Evolutionary conservation across 371 early-diverging fungal species (phyloP).

Genomic region (Globomyces sp.): DNA sequence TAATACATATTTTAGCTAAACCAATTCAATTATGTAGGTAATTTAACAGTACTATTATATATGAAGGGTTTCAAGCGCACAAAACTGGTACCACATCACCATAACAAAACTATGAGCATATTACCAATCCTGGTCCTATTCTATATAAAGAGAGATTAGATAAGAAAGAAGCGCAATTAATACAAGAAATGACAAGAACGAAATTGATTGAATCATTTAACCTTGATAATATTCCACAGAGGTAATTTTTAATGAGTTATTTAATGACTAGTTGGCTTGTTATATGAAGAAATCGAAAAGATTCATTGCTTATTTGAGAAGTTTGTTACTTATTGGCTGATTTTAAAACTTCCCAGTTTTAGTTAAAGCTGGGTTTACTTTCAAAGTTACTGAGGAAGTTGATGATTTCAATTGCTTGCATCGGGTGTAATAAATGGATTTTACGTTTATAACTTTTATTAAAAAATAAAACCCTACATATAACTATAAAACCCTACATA

Average conservation of each 20-base stretch:
- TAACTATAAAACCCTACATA: too few species aligned
- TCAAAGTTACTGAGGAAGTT: slow-evolving; percentile 3
- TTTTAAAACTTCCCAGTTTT: too few species aligned
- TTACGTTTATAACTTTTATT: too few species aligned
- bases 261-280: slow-evolving; percentile 56
- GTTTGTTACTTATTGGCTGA: slow-evolving; percentile 17
- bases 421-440: too few species aligned
- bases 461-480: too few species aligned
- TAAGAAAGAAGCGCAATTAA: slow-evolving; percentile 28
- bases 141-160: slow-evolving; percentile 50
- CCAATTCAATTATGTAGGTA: not conserved
- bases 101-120: slow-evolving; percentile 77
- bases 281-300: slow-evolving; percentile 70
- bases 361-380: slow-evolving; percentile 11
- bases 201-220: slow-evolving; percentile 29
- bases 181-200: slow-evolving; percentile 30
- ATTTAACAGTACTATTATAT: not conserved
- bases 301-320: slow-evolving; percentile 77
- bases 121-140: slow-evolving; percentile 71
- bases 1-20: not conserved
- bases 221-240: slow-evolving; percentile 63
- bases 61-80: slow-evolving; percentile 53
- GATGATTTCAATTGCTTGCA: not conserved
- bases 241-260: slow-evolving; percentile 21
- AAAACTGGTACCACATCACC: slow-evolving; percentile 78